Evolutionary conservation across 2,329 filamentous ascomycete genomes (phyloP), one percentile per base, ranked within the genome.

Genomic region (Drechmeria coniospora): DNA sequence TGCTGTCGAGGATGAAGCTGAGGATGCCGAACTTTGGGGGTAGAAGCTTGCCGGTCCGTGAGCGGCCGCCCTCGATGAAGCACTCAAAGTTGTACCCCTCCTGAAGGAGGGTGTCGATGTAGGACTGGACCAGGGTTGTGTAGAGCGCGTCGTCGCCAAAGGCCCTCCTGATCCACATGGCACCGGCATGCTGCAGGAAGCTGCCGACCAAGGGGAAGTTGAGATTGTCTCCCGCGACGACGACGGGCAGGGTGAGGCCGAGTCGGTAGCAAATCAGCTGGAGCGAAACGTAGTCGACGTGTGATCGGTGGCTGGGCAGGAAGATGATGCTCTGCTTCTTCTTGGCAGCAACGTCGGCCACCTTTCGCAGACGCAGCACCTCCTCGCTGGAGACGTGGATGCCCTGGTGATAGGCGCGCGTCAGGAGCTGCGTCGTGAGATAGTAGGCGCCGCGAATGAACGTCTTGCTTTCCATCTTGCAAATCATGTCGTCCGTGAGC

Each of bases 261-360:
- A 98, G 60, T 2, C 90, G 74, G 52, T 94, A 98, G 56, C 90
- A 98, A 31, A 98, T 92, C 22, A 98, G 61, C 46, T 98, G 90
- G 20, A 95, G 61, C 4, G 83, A 87, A 35, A 98, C 82, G 43
- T 98, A 98, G 48, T 98, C 90, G 36, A 95, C 80, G 47, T 98
- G 90, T 3, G 83, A 93, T 31, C 86, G 73, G 53, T 98, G 90
- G 38, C 84, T 93, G 0, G 90, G 90, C 32, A 98, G 54, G 50
- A 98, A 98, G 28, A 98, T 79, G 40, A 98, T 92, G 38, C 83
- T 92, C 50, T 94, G 86, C 51, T 90, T 92, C 47, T 90, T 83
- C 49, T 72, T 71, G 32, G 76, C 75, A 1, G 90, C 87, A 43
- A 79, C 62, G 43, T 86, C 74, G 10, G 90, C 90, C 10, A 94